Conservation (phyloP, 345 rosid genomes). For the Syzygium aqueum region DNA sequence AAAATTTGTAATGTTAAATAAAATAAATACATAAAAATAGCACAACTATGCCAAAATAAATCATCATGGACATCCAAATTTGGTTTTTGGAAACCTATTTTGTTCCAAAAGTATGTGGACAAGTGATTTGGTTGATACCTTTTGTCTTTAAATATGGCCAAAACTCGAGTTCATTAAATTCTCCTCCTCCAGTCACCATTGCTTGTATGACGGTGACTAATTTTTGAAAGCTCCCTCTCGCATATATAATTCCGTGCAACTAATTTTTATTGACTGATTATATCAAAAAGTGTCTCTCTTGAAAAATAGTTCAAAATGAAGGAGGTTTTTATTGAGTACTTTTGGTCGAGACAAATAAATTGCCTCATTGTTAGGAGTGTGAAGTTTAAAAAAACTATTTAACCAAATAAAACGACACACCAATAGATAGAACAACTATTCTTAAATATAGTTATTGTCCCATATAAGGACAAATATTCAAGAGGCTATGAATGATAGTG, state of each 20-base stretch:
- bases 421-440: neutral
- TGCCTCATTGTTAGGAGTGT: neutral
- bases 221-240: neutral
- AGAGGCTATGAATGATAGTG: neutral
- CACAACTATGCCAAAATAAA: neutral
- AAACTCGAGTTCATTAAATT: neutral
- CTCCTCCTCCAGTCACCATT: neutral
- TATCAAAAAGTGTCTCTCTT: too few species aligned
- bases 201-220: neutral
- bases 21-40: neutral
- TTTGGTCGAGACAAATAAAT: neutral
- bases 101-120: rapidly evolving
- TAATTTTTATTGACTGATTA: neutral
- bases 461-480: neutral
- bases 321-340: neutral
- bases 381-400: neutral
- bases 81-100: neutral
- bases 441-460: neutral
- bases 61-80: neutral
- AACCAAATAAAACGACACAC: neutral
- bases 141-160: neutral
- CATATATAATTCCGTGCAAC: neutral
- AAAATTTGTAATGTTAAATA: neutral
- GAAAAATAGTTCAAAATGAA: neutral
- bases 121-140: neutral